A percentile compares a stretch with the other conserved stretches of the same genome.
Evolutionary conservation across 108 stramenopile species (phyloP).

Genomic region (Stephanodiscus minutulus): DNA sequence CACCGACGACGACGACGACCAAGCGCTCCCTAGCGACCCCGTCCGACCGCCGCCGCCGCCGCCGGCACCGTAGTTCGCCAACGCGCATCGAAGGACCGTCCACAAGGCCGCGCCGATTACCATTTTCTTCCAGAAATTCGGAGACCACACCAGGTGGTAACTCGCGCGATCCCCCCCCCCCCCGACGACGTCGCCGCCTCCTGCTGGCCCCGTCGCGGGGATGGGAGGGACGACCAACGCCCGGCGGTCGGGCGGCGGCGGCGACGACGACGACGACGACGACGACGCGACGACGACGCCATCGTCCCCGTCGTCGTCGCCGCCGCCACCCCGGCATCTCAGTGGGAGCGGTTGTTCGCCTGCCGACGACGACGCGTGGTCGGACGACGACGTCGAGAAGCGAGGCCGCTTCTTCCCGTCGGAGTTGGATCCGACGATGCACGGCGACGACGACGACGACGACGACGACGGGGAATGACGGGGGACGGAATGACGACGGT

Average conservation of each 20-base stretch:
- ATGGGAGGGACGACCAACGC: too few species aligned
- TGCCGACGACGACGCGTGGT: too few species aligned
- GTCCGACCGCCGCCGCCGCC: background rate
- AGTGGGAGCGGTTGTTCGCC: background rate
- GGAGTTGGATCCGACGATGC: too few species aligned
- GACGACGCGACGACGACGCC: background rate
- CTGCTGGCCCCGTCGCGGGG: background rate
- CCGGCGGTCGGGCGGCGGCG: background rate
- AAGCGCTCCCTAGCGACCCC: background rate
- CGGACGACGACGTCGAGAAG: conserved; percentile 6
- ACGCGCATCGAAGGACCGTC: conserved; percentile 2
- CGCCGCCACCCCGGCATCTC: background rate
- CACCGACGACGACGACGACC: background rate
- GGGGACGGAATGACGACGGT: background rate
- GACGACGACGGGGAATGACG: background rate
- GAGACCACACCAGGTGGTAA: conserved; percentile 48
- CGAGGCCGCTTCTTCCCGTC: too few species aligned
- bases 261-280: background rate
- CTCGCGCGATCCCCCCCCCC: background rate
- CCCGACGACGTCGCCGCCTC: background rate
- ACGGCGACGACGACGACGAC: conserved; percentile 10
- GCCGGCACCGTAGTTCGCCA: too few species aligned
- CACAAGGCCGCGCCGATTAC: conserved; percentile 16
- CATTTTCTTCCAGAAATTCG: conserved; percentile 39
- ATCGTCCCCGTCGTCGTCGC: background rate